Base-by-base conservation (phyloP, 805 yeast genomes). In the Yueomyces sinensis region DNA sequence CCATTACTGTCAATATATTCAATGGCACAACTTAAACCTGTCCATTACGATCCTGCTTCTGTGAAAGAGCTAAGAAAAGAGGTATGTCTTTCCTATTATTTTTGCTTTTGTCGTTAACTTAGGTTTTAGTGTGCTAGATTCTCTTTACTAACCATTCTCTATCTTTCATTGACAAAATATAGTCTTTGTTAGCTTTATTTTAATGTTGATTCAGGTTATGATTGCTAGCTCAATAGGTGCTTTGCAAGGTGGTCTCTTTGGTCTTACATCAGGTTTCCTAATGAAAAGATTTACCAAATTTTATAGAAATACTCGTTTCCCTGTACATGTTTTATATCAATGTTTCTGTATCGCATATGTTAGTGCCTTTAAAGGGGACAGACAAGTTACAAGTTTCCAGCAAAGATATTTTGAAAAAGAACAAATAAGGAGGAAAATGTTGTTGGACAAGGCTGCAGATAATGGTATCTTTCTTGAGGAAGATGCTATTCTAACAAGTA, bases 361-460 rank as follows among this genome's bases (percentile, higher is more conserved):
- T 18, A 58, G 62, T 13, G 66, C 60, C 4, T 61, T 60, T 43
- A 54, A 58, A 44, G 68, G 66, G 6, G 71, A 65, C 32, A 56
- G 52, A 41, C 66, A 59, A 39, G 44, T 62, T 25, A 32, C 58
- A 17, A 52, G 43, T 17, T 61, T 61, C 41, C 63, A 62, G 35
- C 42, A 52, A 19, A 50, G 58, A 30, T 45, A 55, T 24, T 58
- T 53, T 38, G 45, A 38, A 7, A 56, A 56, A 16, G 65, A 64
- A 37, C 37, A 46, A 29, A 39, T 38, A n/a, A 54, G 63, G 42
- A 54, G 66, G 39, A 49, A 47, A 27, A 53, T 46, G 31, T 45
- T 62, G 17, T 35, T 64, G 29, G 63, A 63, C 37, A 65, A 62
- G 27, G 69, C 68, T 19, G 69, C 69, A 11, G 68, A 65, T 20